These are phyloP conservation scores for Amauroascus verrucosus DNA, from an alignment of 2,329 filamentous ascomycete species.

Conservation along the genomic window DNA sequence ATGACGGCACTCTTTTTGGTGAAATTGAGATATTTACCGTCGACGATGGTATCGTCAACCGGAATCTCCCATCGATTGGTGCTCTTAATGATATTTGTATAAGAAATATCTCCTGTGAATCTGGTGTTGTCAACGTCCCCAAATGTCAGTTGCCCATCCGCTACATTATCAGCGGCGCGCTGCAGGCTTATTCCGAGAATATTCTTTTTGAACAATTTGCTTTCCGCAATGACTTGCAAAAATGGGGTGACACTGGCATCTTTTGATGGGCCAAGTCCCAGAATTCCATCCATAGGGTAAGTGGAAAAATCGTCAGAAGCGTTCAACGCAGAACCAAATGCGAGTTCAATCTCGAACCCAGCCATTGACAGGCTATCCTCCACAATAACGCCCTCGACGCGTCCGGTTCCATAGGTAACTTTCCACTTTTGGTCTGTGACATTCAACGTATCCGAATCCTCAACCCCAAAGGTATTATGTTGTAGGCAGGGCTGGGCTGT, in stretches of 20 bases:
- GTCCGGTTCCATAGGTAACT: conserved; percentile 68
- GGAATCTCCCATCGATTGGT: conserved; percentile 62
- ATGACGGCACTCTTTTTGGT: conserved; percentile 55
- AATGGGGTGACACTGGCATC: conserved; percentile 49
- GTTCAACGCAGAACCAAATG: conserved; percentile 61
- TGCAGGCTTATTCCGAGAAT: conserved; percentile 62
- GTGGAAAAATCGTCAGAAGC: conserved; percentile 64
- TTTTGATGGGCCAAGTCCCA: conserved; percentile 60
- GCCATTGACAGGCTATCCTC: conserved; percentile 58
- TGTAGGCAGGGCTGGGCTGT: conserved; percentile 52
- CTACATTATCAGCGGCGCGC: conserved; percentile 53
- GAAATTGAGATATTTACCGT: conserved; percentile 49
- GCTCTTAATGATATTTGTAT: conserved; percentile 46
- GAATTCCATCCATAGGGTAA: conserved; percentile 80
- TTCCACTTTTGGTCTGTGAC: conserved; percentile 47
- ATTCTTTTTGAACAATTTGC: conserved; percentile 52
- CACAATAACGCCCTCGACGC: conserved; percentile 56
- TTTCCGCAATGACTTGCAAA: conserved; percentile 50
- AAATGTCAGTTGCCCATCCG: conserved; percentile 68
- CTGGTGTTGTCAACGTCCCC: conserved; percentile 58
- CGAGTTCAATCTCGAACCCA: conserved; percentile 46
- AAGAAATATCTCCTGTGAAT: conserved; percentile 58
- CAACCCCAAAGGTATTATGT: conserved; percentile 59
- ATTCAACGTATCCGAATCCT: conserved; percentile 55
- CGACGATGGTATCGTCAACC: conserved; percentile 54